Base-by-base conservation (phyloP, 2,329 filamentous ascomycete genomes). In the Colletotrichum paranaense region DNA sequence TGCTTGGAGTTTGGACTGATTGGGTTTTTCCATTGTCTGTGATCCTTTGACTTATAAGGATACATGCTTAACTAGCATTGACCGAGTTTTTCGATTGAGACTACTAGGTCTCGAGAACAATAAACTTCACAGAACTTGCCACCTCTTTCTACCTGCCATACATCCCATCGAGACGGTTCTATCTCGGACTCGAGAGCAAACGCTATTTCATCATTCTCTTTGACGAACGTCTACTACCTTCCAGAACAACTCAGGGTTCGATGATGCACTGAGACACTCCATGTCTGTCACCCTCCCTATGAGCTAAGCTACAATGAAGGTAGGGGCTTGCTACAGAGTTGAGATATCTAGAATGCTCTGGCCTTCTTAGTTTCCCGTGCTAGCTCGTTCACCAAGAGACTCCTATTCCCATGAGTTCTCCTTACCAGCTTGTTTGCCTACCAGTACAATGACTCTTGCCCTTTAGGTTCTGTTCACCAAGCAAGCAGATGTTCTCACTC, bases 1-100 rank as follows among this genome's bases (percentile, higher is more conserved):
- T 57, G 67, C 55, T 56, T 62, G 71, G 71, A 71, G 71, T 73
- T 66, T 9, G 28, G 26, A 14, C 26, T 12, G 35, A 49, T 60
- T 67, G 19, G 2, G 22, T 32, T 16, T 46, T 9, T 67, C 30
- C 30, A 12, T 24, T 68, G 26, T 35, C 59, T 62, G 19, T 42
- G 24, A 57, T 46, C 28, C 24, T 69, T 35, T 5, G n/a, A 35
- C 22, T 35, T 64, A 24, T 26, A 69, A 30, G 28, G 63, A 30
- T 6, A 4, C 11, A 19, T 49, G 11, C 46, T 19, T 16, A n/a
- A 38, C 30, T 32, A 16, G 42, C 30, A 62, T 30, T 62, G 57
- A 22, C 22, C 49, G 5, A 26, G 9, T 16, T 16, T 22, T 24
- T 46, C 35, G 4, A 24, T 57, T 19, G 24, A 65, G 24, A 28